Conservation (phyloP, 345 rosid species). For the Pseudoturritis turrita region DNA sequence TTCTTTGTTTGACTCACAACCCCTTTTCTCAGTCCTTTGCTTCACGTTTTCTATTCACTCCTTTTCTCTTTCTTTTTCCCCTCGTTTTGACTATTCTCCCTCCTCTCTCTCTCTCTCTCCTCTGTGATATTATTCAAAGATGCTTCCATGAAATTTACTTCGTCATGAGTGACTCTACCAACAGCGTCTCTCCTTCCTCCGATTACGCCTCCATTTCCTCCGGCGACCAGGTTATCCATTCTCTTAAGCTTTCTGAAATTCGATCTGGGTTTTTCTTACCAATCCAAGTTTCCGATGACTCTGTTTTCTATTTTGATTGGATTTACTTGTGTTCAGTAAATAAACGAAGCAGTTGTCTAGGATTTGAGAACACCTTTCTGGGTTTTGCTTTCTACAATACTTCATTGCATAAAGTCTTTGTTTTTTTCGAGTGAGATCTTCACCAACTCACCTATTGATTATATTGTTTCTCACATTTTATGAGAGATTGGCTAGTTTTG, state of each 20-base stretch:
- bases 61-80: not conserved
- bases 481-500: not conserved
- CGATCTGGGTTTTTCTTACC: not conserved
- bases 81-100: constrained; percentile 26
- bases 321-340: not conserved
- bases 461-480: not conserved
- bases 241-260: not conserved
- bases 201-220: constrained; percentile 58
- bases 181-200: constrained; percentile 48
- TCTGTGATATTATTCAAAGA: constrained; percentile 15
- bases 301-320: not conserved
- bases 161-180: constrained; percentile 74
- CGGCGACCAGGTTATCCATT: constrained; percentile 55
- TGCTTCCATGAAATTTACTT: constrained; percentile 23
- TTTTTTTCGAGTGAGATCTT: constrained; percentile 15
- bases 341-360: not conserved
- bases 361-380: constrained; percentile 1
- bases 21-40: constrained; percentile 3
- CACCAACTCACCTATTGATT: not conserved
- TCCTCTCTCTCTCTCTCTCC: not conserved
- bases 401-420: constrained; percentile 8
- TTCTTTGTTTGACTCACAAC: not conserved
- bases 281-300: not conserved
- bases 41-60: not conserved
- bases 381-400: constrained; percentile 3